Conservation (phyloP, 73 alveolate species). For the Uronychia binucleata region DNA sequence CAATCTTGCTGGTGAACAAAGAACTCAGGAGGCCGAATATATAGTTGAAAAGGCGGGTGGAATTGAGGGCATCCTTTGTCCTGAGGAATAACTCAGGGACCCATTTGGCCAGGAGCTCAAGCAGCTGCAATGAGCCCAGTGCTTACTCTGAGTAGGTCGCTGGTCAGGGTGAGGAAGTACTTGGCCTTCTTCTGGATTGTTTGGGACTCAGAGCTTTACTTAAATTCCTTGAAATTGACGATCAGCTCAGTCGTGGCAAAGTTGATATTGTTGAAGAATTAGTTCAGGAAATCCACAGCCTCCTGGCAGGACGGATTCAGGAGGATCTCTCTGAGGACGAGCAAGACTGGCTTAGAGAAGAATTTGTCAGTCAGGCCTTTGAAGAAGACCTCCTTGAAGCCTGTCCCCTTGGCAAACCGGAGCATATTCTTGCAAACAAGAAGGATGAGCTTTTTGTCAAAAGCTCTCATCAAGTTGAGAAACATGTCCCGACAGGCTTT, state of each 20-base stretch:
- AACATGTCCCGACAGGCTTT: slow-evolving; percentile 10
- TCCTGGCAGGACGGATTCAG: slow-evolving; percentile 6
- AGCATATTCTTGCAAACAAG: slow-evolving; percentile 32
- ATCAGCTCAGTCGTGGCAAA: slow-evolving; percentile 38
- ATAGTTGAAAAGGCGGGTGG: neutral
- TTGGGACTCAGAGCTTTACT: neutral
- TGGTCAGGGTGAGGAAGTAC: neutral
- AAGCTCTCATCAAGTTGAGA: slow-evolving; percentile 12
- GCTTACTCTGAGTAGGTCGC: neutral
- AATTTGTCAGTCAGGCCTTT: slow-evolving; percentile 16
- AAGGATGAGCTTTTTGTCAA: slow-evolving; percentile 30
- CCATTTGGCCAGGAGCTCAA: neutral
- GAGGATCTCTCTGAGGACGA: slow-evolving; percentile 20
- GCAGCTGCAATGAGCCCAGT: neutral
- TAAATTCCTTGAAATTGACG: slow-evolving; percentile 44
- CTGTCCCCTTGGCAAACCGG: slow-evolving; percentile 48
- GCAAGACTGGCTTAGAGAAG: slow-evolving; percentile 8
- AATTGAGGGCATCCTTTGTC: neutral
- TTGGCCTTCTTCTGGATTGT: neutral
- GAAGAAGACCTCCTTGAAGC: slow-evolving; percentile 38
- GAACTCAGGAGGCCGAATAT: neutral
- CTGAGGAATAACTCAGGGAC: neutral
- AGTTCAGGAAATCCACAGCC: slow-evolving; percentile 40
- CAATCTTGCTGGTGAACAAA: neutral
- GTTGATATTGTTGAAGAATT: slow-evolving; percentile 32